These are phyloP conservation scores for Clavispora carvajalis DNA, from an alignment of 805 yeast species.

Conservation along the genomic window DNA sequence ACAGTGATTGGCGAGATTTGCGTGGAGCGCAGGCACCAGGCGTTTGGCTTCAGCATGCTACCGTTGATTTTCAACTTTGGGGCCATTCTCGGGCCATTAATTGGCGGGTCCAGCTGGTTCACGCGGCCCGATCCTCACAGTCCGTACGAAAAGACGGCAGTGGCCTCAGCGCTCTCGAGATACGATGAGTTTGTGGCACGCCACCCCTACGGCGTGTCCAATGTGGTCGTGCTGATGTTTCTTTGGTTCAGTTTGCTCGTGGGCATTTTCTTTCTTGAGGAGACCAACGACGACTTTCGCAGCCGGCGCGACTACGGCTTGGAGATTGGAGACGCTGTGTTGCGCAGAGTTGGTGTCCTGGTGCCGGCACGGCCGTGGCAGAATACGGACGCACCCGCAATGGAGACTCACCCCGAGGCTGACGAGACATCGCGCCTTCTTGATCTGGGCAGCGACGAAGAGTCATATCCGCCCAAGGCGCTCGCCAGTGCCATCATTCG, in stretches of 20 bases:
- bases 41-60: conserved; percentile 55
- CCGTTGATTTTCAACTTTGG: conserved; percentile 63
- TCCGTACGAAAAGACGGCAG: conserved; percentile 10
- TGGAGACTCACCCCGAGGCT: too few relatives aligned
- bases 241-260: conserved; percentile 30
- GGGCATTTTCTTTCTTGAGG: conserved; percentile 47
- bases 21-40: conserved; percentile 51
- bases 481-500: conserved; percentile 12
- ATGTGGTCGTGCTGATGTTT: conserved; percentile 39
- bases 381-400: not conserved
- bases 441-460: conserved; percentile 1
- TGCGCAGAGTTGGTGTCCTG: conserved; percentile 15
- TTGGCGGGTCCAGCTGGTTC: conserved; percentile 47
- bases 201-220: conserved; percentile 51
- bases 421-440: not conserved
- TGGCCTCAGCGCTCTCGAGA: not conserved
- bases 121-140: conserved; percentile 35
- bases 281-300: conserved; percentile 41
- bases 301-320: conserved; percentile 41
- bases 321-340: conserved; percentile 37
- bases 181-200: conserved; percentile 22
- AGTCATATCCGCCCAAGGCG: conserved; percentile 6
- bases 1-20: conserved; percentile 61
- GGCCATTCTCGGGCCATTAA: conserved; percentile 54
- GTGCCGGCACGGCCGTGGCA: conserved; percentile 20